Percentiles rank a stretch among this genome's conserved stretches.
Conservation (phyloP, 2,329 filamentous ascomycete species). For the Amphichorda felina region DNA sequence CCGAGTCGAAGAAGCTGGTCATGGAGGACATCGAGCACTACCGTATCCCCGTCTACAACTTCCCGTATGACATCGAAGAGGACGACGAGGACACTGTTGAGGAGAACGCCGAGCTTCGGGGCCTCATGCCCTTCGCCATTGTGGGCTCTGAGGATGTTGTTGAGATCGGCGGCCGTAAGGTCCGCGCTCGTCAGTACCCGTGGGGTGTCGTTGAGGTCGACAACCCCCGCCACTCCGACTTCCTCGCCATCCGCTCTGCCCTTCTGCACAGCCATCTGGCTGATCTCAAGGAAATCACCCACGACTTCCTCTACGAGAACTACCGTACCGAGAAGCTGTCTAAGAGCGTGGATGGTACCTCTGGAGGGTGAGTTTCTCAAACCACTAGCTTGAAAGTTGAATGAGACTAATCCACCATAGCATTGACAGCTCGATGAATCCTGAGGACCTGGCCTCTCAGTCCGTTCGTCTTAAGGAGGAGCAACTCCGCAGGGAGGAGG, state of each 20-base stretch:
- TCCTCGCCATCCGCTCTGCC: slow-evolving; percentile 91
- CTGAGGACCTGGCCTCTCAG: slow-evolving; percentile 91
- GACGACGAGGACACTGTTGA: slow-evolving; percentile 99
- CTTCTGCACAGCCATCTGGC: slow-evolving; percentile 96
- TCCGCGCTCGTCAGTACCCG: slow-evolving; percentile 92
- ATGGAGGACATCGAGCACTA: slow-evolving; percentile 99
- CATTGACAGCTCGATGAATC: slow-evolving; percentile 78
- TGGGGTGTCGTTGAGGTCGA: slow-evolving; percentile 99
- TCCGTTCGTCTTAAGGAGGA: slow-evolving; percentile 99
- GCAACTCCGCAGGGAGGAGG: slow-evolving; percentile 95
- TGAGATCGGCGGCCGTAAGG: slow-evolving; percentile 84
- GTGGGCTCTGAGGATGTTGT: slow-evolving; percentile 93
- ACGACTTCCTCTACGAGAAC: slow-evolving; percentile 99
- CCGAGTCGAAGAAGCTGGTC: slow-evolving; percentile 98
- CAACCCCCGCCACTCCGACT: slow-evolving; percentile 97
- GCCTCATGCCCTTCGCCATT: slow-evolving; percentile 98
- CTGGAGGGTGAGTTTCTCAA: slow-evolving; percentile 60
- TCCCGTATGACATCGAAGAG: slow-evolving; percentile 99
- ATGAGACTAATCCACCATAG: slow-evolving; percentile 23
- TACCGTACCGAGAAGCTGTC: slow-evolving; percentile 99
- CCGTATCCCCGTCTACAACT: slow-evolving; percentile 99
- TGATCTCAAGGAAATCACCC: slow-evolving; percentile 98
- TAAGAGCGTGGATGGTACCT: slow-evolving; percentile 94
- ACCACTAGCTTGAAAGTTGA: background rate
- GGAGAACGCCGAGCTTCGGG: slow-evolving; percentile 94